Conservation (phyloP, 2,329 filamentous ascomycete species). For the Amylocarpus encephaloides region DNA sequence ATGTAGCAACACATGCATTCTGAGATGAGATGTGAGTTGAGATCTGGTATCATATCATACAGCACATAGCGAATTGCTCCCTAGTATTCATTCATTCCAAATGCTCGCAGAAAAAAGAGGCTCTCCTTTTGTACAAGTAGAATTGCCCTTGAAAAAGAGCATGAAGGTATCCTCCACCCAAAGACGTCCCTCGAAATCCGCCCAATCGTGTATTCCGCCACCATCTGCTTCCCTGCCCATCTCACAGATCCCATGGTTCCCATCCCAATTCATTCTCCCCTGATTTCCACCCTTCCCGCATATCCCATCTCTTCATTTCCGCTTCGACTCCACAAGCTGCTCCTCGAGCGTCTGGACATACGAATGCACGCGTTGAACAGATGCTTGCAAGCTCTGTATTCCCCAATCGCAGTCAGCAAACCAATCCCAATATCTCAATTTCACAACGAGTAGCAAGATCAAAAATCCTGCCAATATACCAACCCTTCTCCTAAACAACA, state of each 20-base stretch:
- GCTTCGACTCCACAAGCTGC: constrained; percentile 64
- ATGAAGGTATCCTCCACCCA: not conserved
- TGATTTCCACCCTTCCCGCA: not conserved
- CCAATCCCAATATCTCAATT: not conserved
- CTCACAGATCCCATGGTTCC: not conserved
- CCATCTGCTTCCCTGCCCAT: not conserved
- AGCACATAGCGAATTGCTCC: constrained; percentile 8
- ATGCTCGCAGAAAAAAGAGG: constrained; percentile 14
- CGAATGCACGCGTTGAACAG: constrained; percentile 77
- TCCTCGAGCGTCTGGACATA: constrained; percentile 80
- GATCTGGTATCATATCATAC: constrained; percentile 9
- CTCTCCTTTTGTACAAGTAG: constrained; percentile 17
- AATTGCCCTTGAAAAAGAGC: not conserved
- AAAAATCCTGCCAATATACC: too few species aligned
- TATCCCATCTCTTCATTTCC: constrained; percentile 38
- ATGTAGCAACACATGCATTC: not conserved
- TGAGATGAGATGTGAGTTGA: not conserved
- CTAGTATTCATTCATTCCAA: constrained; percentile 15
- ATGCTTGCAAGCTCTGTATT: constrained; percentile 72
- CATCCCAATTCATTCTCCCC: not conserved
- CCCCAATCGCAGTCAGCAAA: constrained; percentile 12
- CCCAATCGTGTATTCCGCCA: not conserved
- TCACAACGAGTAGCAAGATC: constrained; percentile 4
- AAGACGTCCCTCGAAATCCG: not conserved
- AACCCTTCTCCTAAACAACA: too few species aligned